Evolutionary conservation across 2,329 filamentous ascomycete species (phyloP), one percentile per base, ranked within the genome.

Genomic region (Phialophora tarda): DNA sequence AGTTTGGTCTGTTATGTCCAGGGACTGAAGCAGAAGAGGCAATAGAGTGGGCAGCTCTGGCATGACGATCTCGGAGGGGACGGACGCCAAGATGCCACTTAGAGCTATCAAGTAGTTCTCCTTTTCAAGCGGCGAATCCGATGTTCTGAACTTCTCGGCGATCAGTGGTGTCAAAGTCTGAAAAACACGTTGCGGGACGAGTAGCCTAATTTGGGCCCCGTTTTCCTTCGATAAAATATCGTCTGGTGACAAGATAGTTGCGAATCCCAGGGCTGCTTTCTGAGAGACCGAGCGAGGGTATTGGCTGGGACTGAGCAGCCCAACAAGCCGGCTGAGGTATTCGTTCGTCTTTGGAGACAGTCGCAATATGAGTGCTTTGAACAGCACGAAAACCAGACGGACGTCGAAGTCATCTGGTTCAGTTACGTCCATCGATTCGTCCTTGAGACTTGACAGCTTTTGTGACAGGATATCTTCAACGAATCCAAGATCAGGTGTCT

Each of bases 101-200:
- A 90, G 80, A 4, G 88, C 88, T 38, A 88, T 82, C 26, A 90
- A 82, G 71, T 88, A 87, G 68, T 88, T 86, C 55, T 83, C 81
- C 75, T 89, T 90, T 12, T 77, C 70, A 6, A 58, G 69, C 59
- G 75, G 59, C 5, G 74, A 65, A 32, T 77, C 75, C 7, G 82
- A 80, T 21, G 76, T 76, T 64, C 81, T 82, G 73, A 88, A 86
- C 3, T 80, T 78, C 28, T 80, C 76, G 4, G 85, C 82, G 58
- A 89, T 84, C 32, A 82, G 76, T 0, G 88, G 87, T 1, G 86
- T 80, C 4, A 87, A 79, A 17, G 86, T 83, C 32, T 82, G 82
- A 77, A 90, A 90, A 48, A 85, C 82, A 67, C 85, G 86, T 72
- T 90, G 88, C 73, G 87, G 88, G 70, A 86, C 84, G 2, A 90